Conservation (phyloP, 139 green algal genomes). For the Trebouxia sp. region DNA sequence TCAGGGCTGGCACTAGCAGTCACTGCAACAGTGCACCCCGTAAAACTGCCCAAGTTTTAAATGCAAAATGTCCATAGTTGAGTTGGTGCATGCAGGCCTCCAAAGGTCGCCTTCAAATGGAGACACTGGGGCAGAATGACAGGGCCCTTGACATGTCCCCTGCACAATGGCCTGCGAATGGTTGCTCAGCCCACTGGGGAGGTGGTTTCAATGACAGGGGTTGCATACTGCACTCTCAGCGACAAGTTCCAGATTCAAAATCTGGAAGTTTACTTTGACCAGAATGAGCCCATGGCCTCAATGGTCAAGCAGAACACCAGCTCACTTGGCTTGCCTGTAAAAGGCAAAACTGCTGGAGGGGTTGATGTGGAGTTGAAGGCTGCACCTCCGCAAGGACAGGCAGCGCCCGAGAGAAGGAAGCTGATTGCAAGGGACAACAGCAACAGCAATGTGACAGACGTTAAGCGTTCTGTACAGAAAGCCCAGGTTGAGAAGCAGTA, state of each 20-base stretch:
- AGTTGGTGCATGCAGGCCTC: slow-evolving; percentile 18
- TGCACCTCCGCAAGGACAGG: neutral
- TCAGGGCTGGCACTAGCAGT: no score
- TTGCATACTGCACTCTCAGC: neutral
- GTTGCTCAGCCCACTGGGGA: slow-evolving; percentile 14
- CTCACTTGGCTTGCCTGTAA: slow-evolving; percentile 18
- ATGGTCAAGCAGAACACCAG: neutral
- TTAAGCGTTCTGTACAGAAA: no score
- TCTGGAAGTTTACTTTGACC: slow-evolving; percentile 20
- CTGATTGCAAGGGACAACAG: neutral
- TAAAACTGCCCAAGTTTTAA: no score
- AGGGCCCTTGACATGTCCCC: slow-evolving; percentile 15
- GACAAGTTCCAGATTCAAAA: slow-evolving; percentile 15
- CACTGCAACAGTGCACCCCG: no score
- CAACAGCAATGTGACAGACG: neutral
- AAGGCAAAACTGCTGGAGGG: slow-evolving; percentile 6
- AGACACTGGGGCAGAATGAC: slow-evolving; percentile 33
- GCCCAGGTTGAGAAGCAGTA: neutral
- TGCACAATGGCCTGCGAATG: neutral
- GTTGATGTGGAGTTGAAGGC: slow-evolving; percentile 7
- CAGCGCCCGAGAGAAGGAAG: neutral
- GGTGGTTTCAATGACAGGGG: neutral
- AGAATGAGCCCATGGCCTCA: slow-evolving; percentile 19
- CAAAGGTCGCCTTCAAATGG: slow-evolving; percentile 34
- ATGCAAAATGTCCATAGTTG: neutral